Conservation (phyloP, 1,139 yeast species). For the Scheffersomyces stambukii region DNA sequence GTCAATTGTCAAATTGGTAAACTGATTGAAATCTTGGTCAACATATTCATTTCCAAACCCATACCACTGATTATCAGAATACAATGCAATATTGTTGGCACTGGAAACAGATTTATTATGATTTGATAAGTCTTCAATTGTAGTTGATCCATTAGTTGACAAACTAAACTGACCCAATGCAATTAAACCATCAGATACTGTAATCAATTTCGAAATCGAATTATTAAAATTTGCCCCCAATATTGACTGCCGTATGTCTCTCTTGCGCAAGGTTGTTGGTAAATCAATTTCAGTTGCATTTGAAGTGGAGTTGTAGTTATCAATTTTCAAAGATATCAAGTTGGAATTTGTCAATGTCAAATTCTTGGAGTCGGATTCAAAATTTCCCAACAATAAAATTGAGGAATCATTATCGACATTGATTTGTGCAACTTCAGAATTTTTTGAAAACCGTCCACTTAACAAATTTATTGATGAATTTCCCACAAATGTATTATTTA, state of each 20-base stretch:
- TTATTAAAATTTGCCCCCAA: constrained; percentile 31
- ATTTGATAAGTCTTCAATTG: constrained; percentile 25
- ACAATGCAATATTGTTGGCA: constrained; percentile 34
- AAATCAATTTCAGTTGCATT: constrained; percentile 22
- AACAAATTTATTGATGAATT: constrained; percentile 65
- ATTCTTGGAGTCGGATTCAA: constrained; percentile 32
- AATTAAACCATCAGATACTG: constrained; percentile 19
- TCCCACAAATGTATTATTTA: constrained; percentile 47
- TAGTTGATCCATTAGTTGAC: constrained; percentile 8
- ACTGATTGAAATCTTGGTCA: constrained; percentile 22
- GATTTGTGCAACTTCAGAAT: constrained; percentile 38
- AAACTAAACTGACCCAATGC: constrained; percentile 33
- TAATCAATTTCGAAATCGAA: constrained; percentile 21
- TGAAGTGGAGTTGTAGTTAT: constrained; percentile 27
- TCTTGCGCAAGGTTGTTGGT: constrained; percentile 13
- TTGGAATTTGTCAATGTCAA: constrained; percentile 25
- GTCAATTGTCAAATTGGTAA: constrained; percentile 33
- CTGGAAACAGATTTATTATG: constrained; percentile 21
- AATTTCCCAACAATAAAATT: constrained; percentile 44
- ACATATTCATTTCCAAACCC: constrained; percentile 36
- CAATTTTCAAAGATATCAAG: constrained; percentile 24
- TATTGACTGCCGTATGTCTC: constrained; percentile 18
- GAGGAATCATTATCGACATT: constrained; percentile 21
- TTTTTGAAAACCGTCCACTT: constrained; percentile 45
- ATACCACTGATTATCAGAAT: constrained; percentile 25